A percentile compares a stretch with the other conserved stretches of the same genome.
Conservation (phyloP, 202 grass and related monocot genomes). For the Tripidium arundinaceum region DNA sequence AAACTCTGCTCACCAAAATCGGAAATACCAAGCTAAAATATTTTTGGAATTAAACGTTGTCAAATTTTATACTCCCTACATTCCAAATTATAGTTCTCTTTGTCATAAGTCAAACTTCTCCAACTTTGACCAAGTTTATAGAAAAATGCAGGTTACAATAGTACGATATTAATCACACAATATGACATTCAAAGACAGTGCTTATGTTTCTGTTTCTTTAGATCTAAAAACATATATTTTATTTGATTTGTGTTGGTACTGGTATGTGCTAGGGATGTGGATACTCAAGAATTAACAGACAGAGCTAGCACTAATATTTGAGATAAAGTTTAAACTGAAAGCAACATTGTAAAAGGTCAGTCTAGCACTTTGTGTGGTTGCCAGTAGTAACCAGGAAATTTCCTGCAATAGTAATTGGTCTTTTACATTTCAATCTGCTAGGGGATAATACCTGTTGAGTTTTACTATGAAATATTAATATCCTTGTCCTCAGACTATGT, state of each 20-base stretch:
- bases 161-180: neutral
- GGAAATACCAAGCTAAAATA: neutral
- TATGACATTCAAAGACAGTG: neutral
- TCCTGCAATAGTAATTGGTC: neutral
- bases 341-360: neutral
- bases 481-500: neutral
- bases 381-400: neutral
- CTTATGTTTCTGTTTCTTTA: neutral
- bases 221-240: neutral
- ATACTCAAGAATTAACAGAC: neutral
- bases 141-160: neutral
- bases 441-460: neutral
- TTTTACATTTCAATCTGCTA: neutral
- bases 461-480: neutral
- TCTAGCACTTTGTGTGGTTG: constrained; percentile 5
- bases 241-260: neutral
- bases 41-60: neutral
- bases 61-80: neutral
- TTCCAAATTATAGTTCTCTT: too few relatives aligned
- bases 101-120: too few relatives aligned
- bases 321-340: neutral
- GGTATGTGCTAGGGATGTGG: neutral
- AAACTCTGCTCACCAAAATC: neutral
- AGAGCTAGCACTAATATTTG: neutral
- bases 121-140: too few relatives aligned